Conservation (phyloP, 2,329 filamentous ascomycete species). For the Albifimbria verrucaria region DNA sequence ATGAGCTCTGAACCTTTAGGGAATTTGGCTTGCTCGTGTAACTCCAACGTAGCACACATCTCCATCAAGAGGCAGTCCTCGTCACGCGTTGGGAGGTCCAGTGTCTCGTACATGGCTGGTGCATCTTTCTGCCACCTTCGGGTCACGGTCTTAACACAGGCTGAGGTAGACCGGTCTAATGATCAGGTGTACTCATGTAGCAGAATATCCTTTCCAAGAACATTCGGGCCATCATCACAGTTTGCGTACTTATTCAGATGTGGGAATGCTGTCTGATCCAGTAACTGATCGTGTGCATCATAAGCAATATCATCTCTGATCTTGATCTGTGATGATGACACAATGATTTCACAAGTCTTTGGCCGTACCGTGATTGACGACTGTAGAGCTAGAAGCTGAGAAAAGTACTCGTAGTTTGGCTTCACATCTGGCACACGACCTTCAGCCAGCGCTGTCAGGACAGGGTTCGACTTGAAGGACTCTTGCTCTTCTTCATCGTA, state of each 20-base stretch:
- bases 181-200: slow-evolving; percentile 58
- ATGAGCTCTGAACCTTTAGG: slow-evolving; percentile 58
- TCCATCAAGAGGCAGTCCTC: slow-evolving; percentile 57
- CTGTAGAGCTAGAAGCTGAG: slow-evolving; percentile 52
- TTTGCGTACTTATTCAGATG: slow-evolving; percentile 53
- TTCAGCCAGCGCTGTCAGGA: slow-evolving; percentile 59
- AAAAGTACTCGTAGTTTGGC: slow-evolving; percentile 61
- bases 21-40: slow-evolving; percentile 55
- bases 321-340: slow-evolving; percentile 49
- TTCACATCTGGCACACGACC: slow-evolving; percentile 54
- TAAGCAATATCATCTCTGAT: slow-evolving; percentile 47
- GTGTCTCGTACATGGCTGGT: slow-evolving; percentile 50
- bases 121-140: slow-evolving; percentile 57
- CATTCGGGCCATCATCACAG: slow-evolving; percentile 48
- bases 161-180: slow-evolving; percentile 53
- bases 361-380: slow-evolving; percentile 51
- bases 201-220: slow-evolving; percentile 48
- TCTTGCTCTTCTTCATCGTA: slow-evolving; percentile 40
- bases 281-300: slow-evolving; percentile 37
- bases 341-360: slow-evolving; percentile 58
- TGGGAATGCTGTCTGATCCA: slow-evolving; percentile 49
- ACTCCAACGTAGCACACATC: slow-evolving; percentile 58
- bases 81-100: slow-evolving; percentile 45
- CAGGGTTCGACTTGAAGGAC: slow-evolving; percentile 63
- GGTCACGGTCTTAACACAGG: slow-evolving; percentile 50